These are phyloP conservation scores for Tolypocladium nubicola DNA, from an alignment of 2,329 filamentous ascomycete species.

Conservation along the genomic window DNA sequence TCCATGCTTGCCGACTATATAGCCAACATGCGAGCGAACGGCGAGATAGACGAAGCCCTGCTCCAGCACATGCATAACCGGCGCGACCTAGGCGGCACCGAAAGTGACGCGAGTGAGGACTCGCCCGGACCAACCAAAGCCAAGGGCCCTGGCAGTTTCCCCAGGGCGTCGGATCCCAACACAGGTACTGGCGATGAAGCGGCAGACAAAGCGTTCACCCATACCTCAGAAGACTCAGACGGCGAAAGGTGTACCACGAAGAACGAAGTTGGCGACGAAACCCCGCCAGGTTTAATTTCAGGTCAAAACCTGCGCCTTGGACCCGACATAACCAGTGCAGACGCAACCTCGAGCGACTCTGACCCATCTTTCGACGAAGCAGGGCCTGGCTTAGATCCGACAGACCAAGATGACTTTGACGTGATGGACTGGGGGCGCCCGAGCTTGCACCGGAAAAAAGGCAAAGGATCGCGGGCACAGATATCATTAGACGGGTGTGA, in stretches of 20 bases:
- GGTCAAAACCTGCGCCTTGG: not conserved
- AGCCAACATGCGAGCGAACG: slow-evolving; percentile 47
- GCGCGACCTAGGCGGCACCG: slow-evolving; percentile 16
- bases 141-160: not conserved
- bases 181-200: not conserved
- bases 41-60: slow-evolving; percentile 48
- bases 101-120: slow-evolving; percentile 6
- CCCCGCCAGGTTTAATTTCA: not conserved
- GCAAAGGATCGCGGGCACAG: slow-evolving; percentile 49
- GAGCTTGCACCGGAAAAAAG: slow-evolving; percentile 50
- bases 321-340: no score
- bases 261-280: not conserved
- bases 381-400: not conserved
- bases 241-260: not conserved
- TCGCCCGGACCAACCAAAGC: not conserved
- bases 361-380: not conserved
- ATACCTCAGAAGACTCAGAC: not conserved
- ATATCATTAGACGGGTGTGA: slow-evolving; percentile 47
- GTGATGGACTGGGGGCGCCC: slow-evolving; percentile 74
- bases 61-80: slow-evolving; percentile 45
- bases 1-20: slow-evolving; percentile 60
- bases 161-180: not conserved
- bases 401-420: slow-evolving; percentile 59
- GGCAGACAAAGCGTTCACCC: not conserved
- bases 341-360: not conserved